Conservation (phyloP, 1,284 basidiomycete genomes). For the Sporisorium reilianum region DNA sequence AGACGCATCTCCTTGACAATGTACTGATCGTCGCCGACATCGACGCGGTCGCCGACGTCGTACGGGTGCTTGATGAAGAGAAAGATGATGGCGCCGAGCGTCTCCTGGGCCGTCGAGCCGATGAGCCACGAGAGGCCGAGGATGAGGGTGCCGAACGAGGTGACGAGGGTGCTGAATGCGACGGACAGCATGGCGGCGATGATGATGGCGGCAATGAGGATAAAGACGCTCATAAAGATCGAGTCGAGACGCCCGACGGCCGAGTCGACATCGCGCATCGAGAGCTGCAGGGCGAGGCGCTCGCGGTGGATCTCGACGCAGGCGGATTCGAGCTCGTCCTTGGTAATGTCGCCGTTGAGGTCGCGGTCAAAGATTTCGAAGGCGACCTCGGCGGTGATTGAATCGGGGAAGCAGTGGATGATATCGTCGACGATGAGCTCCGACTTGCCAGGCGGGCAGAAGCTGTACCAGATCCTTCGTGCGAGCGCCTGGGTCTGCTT, state of each 20-base stretch:
- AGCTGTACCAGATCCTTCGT: conserved; percentile 87
- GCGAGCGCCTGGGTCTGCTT: conserved; percentile 89
- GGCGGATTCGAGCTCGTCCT: conserved; percentile 82
- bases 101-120: conserved; percentile 77
- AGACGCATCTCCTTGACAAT: conserved; percentile 89
- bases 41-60: conserved; percentile 81
- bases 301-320: conserved; percentile 86
- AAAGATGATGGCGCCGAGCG: conserved; percentile 84
- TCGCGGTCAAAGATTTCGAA: conserved; percentile 88
- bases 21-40: conserved; percentile 74
- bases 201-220: conserved; percentile 79
- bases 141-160: conserved; percentile 83
- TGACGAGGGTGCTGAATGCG: conserved; percentile 79
- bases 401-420: conserved; percentile 76
- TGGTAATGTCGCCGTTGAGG: conserved; percentile 80
- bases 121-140: conserved; percentile 92
- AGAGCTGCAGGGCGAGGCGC: conserved; percentile 83
- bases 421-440: conserved; percentile 79
- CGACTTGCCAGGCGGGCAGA: conserved; percentile 72
- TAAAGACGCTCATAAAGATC: conserved; percentile 72
- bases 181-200: conserved; percentile 74
- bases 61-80: conserved; percentile 85
- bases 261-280: conserved; percentile 90
- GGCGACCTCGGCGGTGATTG: conserved; percentile 68
- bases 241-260: conserved; percentile 74